Evolutionary conservation across 306 rosid species (phyloP).

Genomic region (Trifolium pratense): DNA sequence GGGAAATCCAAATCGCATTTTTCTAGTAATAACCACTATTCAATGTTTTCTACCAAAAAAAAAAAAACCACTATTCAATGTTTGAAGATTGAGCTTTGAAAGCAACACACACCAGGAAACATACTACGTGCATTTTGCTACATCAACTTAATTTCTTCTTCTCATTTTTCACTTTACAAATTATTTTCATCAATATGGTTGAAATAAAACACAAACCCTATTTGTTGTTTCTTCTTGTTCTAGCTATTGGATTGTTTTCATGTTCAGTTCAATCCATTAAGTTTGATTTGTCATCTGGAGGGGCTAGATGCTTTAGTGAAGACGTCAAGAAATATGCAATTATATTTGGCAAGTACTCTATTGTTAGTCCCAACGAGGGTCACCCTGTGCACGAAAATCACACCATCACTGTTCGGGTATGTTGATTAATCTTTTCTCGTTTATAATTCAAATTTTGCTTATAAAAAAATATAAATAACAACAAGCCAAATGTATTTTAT

Average conservation of each 20-base stretch:
- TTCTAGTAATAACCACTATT: no score
- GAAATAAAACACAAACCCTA: background rate
- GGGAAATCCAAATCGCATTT: no score
- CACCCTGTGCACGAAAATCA: slow-evolving; percentile 52
- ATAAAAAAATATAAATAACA: no score
- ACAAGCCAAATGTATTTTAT: no score
- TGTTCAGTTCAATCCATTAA: slow-evolving; percentile 56
- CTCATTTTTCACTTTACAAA: background rate
- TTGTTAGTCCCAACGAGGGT: slow-evolving; percentile 51
- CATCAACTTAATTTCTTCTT: background rate
- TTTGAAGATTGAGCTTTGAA: no score
- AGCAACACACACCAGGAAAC: background rate
- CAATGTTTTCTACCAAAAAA: no score
- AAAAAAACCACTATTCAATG: no score
- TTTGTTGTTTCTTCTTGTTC: slow-evolving; percentile 17
- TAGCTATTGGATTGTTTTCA: slow-evolving; percentile 48
- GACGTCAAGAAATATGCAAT: slow-evolving; percentile 53
- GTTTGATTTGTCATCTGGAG: slow-evolving; percentile 65
- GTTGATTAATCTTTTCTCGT: no score
- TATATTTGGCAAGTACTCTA: slow-evolving; percentile 64
- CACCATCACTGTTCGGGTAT: slow-evolving; percentile 66
- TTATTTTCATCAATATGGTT: slow-evolving; percentile 11
- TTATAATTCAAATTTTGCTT: no score
- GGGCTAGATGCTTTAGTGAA: slow-evolving; percentile 64
- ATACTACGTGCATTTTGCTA: background rate